A percentile compares a stretch with the other conserved stretches of the same genome.
These are phyloP conservation scores for Tulasnella calospora DNA, from an alignment of 768 basidiomycete genomes.

Conservation along the genomic window DNA sequence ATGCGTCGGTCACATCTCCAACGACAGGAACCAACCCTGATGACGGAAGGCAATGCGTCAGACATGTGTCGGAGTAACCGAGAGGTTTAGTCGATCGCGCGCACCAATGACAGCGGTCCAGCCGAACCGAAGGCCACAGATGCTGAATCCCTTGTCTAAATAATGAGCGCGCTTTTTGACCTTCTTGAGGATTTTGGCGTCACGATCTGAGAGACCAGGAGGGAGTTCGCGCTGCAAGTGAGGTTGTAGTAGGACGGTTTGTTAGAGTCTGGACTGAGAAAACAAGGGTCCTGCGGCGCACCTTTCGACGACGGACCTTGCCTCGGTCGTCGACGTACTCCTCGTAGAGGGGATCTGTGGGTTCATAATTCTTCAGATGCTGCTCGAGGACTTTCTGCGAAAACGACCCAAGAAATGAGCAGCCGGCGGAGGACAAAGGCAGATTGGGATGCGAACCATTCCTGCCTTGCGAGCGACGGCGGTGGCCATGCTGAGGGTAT, in stretches of 20 bases:
- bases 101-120: conserved; percentile 72
- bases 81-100: conserved; percentile 22
- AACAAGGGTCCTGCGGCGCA: background rate
- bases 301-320: background rate
- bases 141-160: conserved; percentile 78
- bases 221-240: conserved; percentile 57
- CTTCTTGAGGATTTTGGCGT: conserved; percentile 65
- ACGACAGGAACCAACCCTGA: conserved; percentile 61
- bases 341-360: conserved; percentile 72
- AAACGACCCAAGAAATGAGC: background rate
- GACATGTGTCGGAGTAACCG: background rate
- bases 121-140: conserved; percentile 80
- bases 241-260: background rate
- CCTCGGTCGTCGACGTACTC: conserved; percentile 46
- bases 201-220: conserved; percentile 68
- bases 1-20: conserved; percentile 59
- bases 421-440: background rate
- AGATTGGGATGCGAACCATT: conserved; percentile 21
- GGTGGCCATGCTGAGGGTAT: conserved; percentile 22
- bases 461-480: conserved; percentile 30
- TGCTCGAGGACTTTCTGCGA: conserved; percentile 51
- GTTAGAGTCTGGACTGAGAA: background rate
- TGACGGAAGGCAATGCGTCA: background rate
- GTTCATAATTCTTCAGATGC: conserved; percentile 62
- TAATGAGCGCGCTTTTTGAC: conserved; percentile 55